Conservation (phyloP, 352 stramenopile genomes). For the Phytophthora pinifolia region DNA sequence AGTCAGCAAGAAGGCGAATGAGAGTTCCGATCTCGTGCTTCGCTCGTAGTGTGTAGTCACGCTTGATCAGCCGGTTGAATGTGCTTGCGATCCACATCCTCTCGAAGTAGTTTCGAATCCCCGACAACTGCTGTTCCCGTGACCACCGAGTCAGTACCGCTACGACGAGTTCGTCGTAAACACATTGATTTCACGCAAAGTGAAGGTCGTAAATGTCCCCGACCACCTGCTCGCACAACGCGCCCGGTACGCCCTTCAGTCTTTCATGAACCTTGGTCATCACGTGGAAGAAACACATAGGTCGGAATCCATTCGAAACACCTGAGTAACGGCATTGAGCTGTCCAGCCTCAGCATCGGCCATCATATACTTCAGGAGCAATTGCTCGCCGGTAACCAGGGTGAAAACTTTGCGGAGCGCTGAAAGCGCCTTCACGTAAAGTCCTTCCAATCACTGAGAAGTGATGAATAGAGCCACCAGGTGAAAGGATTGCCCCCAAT, state of each 20-base stretch:
- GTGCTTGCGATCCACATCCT: neutral
- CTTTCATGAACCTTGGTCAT: constrained; percentile 22
- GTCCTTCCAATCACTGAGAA: neutral
- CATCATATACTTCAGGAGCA: neutral
- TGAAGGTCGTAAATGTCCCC: constrained; percentile 25
- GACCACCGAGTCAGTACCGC: neutral
- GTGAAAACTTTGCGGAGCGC: neutral
- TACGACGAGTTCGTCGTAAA: neutral
- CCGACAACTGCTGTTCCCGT: neutral
- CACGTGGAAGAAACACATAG: constrained; percentile 33
- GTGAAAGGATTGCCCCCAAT: constrained; percentile 15
- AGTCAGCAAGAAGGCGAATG: neutral
- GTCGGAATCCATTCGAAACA: constrained; percentile 8
- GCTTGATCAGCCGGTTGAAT: no score
- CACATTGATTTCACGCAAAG: neutral
- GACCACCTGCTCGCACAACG: constrained; percentile 3
- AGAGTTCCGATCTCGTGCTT: constrained; percentile 11
- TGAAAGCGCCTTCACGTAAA: neutral
- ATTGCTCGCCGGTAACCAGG: neutral
- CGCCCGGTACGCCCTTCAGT: no score
- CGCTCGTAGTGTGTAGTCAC: constrained; percentile 4
- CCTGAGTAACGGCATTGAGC: neutral
- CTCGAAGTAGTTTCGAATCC: neutral
- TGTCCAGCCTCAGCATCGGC: neutral
- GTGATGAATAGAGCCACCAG: constrained; percentile 16